Evolutionary conservation across 176 grass and related monocot genomes (phyloP).

Genomic region (Bromus sterilis): DNA sequence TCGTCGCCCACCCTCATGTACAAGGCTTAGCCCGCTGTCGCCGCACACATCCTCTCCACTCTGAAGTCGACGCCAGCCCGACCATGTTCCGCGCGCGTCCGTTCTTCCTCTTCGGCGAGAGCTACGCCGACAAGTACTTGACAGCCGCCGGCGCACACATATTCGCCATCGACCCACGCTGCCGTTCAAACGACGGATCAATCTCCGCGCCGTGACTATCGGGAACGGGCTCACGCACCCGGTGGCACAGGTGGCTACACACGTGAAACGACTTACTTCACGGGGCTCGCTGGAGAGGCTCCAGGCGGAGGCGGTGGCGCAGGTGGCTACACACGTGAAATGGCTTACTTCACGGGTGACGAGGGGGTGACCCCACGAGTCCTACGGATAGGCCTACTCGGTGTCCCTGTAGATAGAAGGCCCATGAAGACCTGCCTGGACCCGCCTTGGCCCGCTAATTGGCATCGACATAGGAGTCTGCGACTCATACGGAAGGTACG

Average conservation of each 20-base stretch:
- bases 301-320: slow-evolving; percentile 23
- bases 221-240: slow-evolving; percentile 54
- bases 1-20: slow-evolving; percentile 5
- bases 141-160: slow-evolving; percentile 20
- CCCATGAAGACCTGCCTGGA: no score
- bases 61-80: neutral
- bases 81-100: slow-evolving; percentile 22
- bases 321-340: no score
- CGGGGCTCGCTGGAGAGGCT: slow-evolving; percentile 35
- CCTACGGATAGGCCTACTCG: no score
- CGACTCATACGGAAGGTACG: no score
- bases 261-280: slow-evolving; percentile 39
- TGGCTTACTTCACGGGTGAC: no score
- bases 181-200: neutral
- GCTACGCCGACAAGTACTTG: slow-evolving; percentile 57
- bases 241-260: slow-evolving; percentile 28
- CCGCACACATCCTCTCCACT: slow-evolving; percentile 28
- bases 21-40: slow-evolving; percentile 30
- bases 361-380: no score
- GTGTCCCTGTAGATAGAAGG: no score
- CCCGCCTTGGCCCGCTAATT: no score
- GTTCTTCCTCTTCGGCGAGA: slow-evolving; percentile 48
- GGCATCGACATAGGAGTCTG: no score
- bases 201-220: slow-evolving; percentile 36
- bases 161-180: neutral